A percentile compares a stretch with the other conserved stretches of the same genome.
These are phyloP conservation scores for Trametes cubensis DNA, from an alignment of 768 basidiomycete species.

Conservation along the genomic window DNA sequence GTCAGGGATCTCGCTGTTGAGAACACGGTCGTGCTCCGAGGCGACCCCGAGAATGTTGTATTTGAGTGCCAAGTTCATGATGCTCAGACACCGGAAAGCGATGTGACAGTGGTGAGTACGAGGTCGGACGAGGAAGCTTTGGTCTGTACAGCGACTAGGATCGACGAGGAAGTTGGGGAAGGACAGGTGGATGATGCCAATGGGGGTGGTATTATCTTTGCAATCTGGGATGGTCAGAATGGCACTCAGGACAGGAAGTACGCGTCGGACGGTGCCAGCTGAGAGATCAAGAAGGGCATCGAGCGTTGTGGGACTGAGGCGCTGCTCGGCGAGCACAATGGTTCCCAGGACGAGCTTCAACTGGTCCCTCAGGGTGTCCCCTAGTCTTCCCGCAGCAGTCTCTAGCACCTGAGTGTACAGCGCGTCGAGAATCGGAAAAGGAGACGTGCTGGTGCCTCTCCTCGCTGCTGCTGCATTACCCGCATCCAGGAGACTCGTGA, in stretches of 20 bases:
- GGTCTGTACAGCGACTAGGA: slow-evolving; percentile 15
- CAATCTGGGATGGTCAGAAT: too few species aligned
- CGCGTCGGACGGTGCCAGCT: too few species aligned
- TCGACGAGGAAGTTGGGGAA: slow-evolving; percentile 28
- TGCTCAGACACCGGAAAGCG: neutral
- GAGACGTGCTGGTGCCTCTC: neutral
- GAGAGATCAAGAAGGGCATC: too few species aligned
- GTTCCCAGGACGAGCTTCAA: neutral
- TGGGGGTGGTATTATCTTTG: neutral
- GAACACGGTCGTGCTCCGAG: neutral
- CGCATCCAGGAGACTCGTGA: neutral
- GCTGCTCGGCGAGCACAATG: neutral
- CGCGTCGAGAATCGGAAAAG: slow-evolving; percentile 16
- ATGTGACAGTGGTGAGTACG: neutral
- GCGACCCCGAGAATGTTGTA: slow-evolving; percentile 6
- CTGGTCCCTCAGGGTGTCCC: neutral
- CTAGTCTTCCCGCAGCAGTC: neutral
- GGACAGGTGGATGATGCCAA: slow-evolving; percentile 25
- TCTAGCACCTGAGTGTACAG: slow-evolving; percentile 16
- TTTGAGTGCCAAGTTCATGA: neutral
- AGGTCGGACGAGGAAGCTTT: slow-evolving; percentile 8
- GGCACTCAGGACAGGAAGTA: too few species aligned
- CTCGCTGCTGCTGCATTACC: neutral
- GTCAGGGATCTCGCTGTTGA: slow-evolving; percentile 6
- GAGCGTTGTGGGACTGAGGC: too few species aligned